Evolutionary conservation across 1,139 yeast genomes (phyloP).

Genomic region (Scheffersomyces quercinus): DNA sequence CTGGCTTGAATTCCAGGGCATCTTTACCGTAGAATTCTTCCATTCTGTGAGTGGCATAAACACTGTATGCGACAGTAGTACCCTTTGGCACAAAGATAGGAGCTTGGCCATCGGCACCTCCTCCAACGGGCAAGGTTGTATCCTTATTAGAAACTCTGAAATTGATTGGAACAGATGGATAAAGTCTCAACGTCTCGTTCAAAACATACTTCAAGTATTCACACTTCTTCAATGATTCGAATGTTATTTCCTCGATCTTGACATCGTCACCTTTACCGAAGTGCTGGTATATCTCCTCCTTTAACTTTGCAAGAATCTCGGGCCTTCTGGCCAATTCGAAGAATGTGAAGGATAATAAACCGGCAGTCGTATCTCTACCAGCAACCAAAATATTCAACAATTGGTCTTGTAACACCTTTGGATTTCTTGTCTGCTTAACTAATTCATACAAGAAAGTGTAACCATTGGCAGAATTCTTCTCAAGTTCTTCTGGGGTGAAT

Average conservation of each 20-base stretch:
- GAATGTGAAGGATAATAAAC: slow-evolving; percentile 48
- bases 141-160: slow-evolving; percentile 24
- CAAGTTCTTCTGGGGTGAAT: slow-evolving; percentile 29
- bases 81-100: slow-evolving; percentile 26
- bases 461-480: slow-evolving; percentile 35
- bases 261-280: slow-evolving; percentile 31
- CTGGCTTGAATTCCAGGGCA: slow-evolving; percentile 22
- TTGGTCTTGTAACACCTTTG: slow-evolving; percentile 51
- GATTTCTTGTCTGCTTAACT: slow-evolving; percentile 51
- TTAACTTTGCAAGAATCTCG: slow-evolving; percentile 36
- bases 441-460: slow-evolving; percentile 54
- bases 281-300: slow-evolving; percentile 32
- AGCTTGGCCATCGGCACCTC: slow-evolving; percentile 19
- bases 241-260: slow-evolving; percentile 16
- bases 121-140: slow-evolving; percentile 28
- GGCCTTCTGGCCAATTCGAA: slow-evolving; percentile 50
- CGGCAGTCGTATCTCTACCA: slow-evolving; percentile 62
- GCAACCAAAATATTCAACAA: slow-evolving; percentile 53
- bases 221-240: slow-evolving; percentile 25
- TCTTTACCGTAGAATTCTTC: slow-evolving; percentile 22
- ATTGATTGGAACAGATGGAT: slow-evolving; percentile 28
- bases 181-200: slow-evolving; percentile 25
- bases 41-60: slow-evolving; percentile 21
- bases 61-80: slow-evolving; percentile 20
- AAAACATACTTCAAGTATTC: slow-evolving; percentile 26